Evolutionary conservation across 139 green algal genomes (phyloP).

Genomic region (Gonium pectorale): DNA sequence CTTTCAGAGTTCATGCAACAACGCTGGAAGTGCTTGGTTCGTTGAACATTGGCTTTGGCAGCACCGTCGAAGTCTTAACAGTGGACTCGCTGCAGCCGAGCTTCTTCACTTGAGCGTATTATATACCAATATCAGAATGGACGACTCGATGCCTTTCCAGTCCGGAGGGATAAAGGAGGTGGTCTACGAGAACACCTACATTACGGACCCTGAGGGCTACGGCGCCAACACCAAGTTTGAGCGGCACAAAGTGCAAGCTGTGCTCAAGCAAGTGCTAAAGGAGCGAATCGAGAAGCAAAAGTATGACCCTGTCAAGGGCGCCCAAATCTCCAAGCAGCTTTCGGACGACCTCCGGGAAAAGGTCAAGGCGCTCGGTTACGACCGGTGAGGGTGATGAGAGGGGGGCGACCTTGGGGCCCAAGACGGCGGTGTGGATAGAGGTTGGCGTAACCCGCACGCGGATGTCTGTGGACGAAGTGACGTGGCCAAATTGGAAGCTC

Average conservation of each 20-base stretch:
- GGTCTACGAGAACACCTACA: conserved; percentile 89
- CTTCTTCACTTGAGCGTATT: too few species aligned
- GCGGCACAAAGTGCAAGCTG: conserved; percentile 70
- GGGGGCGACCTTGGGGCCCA: too few species aligned
- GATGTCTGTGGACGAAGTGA: too few species aligned
- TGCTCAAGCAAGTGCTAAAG: conserved; percentile 75
- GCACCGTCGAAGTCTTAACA: too few species aligned
- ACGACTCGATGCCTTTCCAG: conserved; percentile 54
- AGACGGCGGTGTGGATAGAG: too few species aligned
- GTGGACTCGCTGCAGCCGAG: too few species aligned
- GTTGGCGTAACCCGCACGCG: too few species aligned
- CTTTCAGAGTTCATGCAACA: too few species aligned
- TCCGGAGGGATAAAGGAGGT: conserved; percentile 67
- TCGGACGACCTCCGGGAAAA: conserved; percentile 76
- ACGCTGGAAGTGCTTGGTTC: too few species aligned
- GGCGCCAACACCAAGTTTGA: conserved; percentile 68
- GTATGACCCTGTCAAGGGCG: conserved; percentile 89
- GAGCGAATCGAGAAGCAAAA: conserved; percentile 78
- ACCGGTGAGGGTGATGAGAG: conserved; percentile 51
- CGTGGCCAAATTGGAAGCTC: too few species aligned
- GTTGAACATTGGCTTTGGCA: too few species aligned
- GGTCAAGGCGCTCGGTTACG: conserved; percentile 88
- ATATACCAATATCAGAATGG: too few species aligned
- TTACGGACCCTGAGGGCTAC: conserved; percentile 74
- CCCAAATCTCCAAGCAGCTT: conserved; percentile 83